Evolutionary conservation across 2,329 filamentous ascomycete genomes (phyloP), one percentile per base, ranked within the genome.

Genomic region (Aureobasidium namibiae): DNA sequence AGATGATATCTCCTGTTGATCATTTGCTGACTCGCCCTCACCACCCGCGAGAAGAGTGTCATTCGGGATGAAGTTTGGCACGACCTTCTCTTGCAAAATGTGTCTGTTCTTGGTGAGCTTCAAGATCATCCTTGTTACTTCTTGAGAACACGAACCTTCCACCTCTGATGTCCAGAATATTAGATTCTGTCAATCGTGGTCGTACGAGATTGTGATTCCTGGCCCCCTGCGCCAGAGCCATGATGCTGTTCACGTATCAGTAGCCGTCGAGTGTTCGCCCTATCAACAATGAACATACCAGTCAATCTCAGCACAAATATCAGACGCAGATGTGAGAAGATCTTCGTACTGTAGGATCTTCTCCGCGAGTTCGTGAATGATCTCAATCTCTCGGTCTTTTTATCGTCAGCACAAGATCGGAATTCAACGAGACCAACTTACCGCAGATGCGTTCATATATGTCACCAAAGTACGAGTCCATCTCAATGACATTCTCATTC

Each of bases 301-400:
- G 65, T 99, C 92, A 48, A 99, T 82, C 64, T 96, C 89, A 13
- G 91, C 92, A 68, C 90, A 90, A 1, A 89, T 74, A 65, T 92
- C 86, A 0, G 91, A 95, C n/a, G 86, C 85, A 1, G 75, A 70
- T 4, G 83, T 74, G 10, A 99, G 79, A 6, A 83, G 70, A 1
- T 81, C 76, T 67, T 92, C 86, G 63, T 88, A 82, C 62, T 84
- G 76, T 0, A 96, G 75, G 16, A 96, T 77, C 38, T 78, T 79
- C 48, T 88, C 82, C 1, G 89, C 84, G 31, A 99, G 82, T 3
- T 82, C 77, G 66, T 96, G 88, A 0, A 94, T 81, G 44, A 97
- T 89, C 65, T 96, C 89, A 45, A 96, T 92, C 70, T 99, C 92
- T 59, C 84, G 84, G 67, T 96, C 92, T 88, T 13, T 1, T 8